Base-by-base conservation (phyloP, 1,284 basidiomycete genomes). In the Wolfiporia cocos region DNA sequence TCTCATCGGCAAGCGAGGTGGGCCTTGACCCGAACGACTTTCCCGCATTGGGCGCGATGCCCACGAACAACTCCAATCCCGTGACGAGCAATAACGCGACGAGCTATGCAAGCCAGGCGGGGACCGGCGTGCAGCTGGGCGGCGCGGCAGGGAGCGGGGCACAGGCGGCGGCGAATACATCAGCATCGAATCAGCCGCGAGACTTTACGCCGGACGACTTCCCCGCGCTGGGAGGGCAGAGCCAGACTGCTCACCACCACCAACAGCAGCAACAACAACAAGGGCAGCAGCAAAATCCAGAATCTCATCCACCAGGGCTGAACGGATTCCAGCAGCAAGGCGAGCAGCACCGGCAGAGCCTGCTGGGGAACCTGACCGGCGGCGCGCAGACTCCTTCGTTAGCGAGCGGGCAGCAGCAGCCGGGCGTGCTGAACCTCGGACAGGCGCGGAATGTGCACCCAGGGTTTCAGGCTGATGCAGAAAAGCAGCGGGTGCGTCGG, bases 1-100 rank as follows among this genome's bases (percentile, higher is more conserved):
- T 70, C 42, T 78, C 78, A 39, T 79, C 80, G n/a, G 66, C 76
- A 23, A 79, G 73, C 55, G 86, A 87, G 55, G 76, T 81, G 43
- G 82, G 78, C n/a, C 75, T 90, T 39, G 87, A 90, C 68, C 86
- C 78, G 26, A 90, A 84, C 56, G 87, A 91, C 63, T 91, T 91
- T 55, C 87, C 87, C 10, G 87, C 86, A 20, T 73, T 91, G 10
- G 86, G 86, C 34, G 81, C 86, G 26, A 64, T 67, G 14, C 64
- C 70, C 7, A 54, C 62, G 18, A 66, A 55, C 43, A 59, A 62
- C 33, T 54, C 61, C 24, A 56, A 55, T 17, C 59, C 57, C 5
- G 48, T 56, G 14, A 58, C 66, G 22, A 61, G 49, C n/a, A 59
- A 59, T 19, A 69, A 66, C 34, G 53, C 72, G 47, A 73, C 78